These are phyloP conservation scores for Amanita muscaria DNA, from an alignment of 768 basidiomycete genomes.

Conservation along the genomic window DNA sequence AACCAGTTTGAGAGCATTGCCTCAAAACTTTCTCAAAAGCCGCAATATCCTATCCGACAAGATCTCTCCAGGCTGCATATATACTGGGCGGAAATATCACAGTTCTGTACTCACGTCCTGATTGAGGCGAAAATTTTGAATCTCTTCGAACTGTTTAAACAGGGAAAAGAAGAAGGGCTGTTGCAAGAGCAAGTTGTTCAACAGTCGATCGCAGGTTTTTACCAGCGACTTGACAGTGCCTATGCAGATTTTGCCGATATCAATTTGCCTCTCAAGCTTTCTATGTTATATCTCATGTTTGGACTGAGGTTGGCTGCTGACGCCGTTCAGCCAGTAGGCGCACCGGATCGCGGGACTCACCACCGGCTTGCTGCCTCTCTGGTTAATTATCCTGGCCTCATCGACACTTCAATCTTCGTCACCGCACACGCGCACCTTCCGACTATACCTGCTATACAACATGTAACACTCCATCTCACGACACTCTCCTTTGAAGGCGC, in stretches of 20 bases:
- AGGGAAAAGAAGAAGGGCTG: conserved; percentile 27
- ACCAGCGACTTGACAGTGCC: conserved; percentile 54
- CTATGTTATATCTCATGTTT: conserved; percentile 56
- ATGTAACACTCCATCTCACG: conserved; percentile 40
- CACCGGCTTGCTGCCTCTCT: conserved; percentile 11
- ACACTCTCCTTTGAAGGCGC: conserved; percentile 36
- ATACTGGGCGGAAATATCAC: conserved; percentile 70
- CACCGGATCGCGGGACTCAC: conserved; percentile 15
- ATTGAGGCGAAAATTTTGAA: conserved; percentile 38
- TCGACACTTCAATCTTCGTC: conserved; percentile 22
- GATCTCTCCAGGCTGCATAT: conserved; percentile 43
- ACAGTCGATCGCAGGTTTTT: conserved; percentile 70
- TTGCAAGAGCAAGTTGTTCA: conserved; percentile 67
- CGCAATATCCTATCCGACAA: conserved; percentile 25
- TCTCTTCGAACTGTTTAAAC: conserved; percentile 32
- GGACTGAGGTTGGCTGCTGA: conserved; percentile 52
- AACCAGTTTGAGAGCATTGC: conserved; percentile 21
- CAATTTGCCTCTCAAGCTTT: conserved; percentile 52
- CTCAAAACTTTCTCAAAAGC: conserved; percentile 18
- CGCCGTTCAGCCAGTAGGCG: conserved; percentile 10
- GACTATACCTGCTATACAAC: conserved; percentile 27
- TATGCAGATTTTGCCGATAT: conserved; percentile 74
- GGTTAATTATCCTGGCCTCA: conserved; percentile 37
- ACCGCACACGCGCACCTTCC: conserved; percentile 9
- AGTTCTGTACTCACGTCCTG: conserved; percentile 60